Evolutionary conservation across 768 basidiomycete genomes (phyloP).

Genomic region (Lactarius vividus): DNA sequence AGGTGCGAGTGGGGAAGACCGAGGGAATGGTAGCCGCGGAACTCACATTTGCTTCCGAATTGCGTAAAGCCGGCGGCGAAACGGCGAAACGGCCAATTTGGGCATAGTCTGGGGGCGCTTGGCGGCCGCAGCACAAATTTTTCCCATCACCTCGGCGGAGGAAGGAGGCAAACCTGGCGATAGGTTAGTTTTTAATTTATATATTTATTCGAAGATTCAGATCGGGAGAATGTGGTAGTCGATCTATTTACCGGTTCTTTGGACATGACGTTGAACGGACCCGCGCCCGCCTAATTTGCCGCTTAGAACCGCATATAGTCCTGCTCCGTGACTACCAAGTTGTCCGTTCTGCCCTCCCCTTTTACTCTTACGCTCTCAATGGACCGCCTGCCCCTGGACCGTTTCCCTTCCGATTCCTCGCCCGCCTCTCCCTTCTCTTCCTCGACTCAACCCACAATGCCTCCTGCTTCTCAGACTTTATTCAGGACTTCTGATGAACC

Average conservation of each 20-base stretch:
- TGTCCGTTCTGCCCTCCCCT: background rate
- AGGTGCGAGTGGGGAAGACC: background rate
- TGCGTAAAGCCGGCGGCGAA: slow-evolving; percentile 27
- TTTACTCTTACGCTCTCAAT: slow-evolving; percentile 6
- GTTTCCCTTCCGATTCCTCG: slow-evolving; percentile 1
- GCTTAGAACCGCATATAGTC: slow-evolving; percentile 23
- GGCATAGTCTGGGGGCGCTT: background rate
- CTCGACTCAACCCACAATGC: background rate
- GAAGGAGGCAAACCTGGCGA: background rate
- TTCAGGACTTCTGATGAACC: slow-evolving; percentile 29
- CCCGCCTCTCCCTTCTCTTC: background rate
- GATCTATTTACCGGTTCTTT: slow-evolving; percentile 13
- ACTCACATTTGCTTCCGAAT: slow-evolving; percentile 11
- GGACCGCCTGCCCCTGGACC: slow-evolving; percentile 19
- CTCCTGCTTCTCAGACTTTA: slow-evolving; percentile 17
- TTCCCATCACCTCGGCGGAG: slow-evolving; percentile 10
- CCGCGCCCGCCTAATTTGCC: slow-evolving; percentile 23
- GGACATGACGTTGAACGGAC: slow-evolving; percentile 17
- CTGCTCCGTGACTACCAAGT: slow-evolving; percentile 17
- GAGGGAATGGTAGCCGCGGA: slow-evolving; percentile 10
- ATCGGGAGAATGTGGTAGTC: slow-evolving; percentile 10
- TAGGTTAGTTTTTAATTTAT: background rate
- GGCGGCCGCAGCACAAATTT: background rate
- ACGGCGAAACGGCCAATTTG: slow-evolving; percentile 9
- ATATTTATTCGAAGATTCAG: slow-evolving; percentile 2